These are phyloP conservation scores for Catharanthus roseus DNA, from an alignment of 257 asterid genomes.

Conservation along the genomic window DNA sequence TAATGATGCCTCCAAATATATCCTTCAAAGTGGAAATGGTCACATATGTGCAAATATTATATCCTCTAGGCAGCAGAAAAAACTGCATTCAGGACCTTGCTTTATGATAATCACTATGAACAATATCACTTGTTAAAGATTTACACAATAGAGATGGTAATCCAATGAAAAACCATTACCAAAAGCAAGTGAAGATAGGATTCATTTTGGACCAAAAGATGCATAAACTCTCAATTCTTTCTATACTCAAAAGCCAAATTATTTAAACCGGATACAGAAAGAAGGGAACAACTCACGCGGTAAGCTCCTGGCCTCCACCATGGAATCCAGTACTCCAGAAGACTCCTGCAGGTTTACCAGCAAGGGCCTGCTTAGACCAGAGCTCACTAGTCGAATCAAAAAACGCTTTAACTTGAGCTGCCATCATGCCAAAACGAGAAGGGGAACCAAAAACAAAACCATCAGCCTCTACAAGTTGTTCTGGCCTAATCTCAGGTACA, in stretches of 20 bases:
- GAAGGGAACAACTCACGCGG: slow-evolving; percentile 54
- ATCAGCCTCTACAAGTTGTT: slow-evolving; percentile 84
- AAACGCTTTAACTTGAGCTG: slow-evolving; percentile 88
- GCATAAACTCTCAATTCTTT: no score
- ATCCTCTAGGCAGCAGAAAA: neutral
- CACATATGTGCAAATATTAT: neutral
- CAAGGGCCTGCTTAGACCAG: slow-evolving; percentile 78
- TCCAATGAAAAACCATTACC: neutral
- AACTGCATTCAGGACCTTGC: neutral
- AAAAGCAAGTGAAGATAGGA: no score
- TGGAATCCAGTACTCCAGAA: slow-evolving; percentile 97
- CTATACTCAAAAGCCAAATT: no score
- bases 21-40: neutral
- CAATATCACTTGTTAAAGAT: neutral
- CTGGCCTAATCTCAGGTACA: slow-evolving; percentile 71
- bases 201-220: no score
- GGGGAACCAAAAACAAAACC: slow-evolving; percentile 88
- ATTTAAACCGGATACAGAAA: neutral
- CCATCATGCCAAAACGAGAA: slow-evolving; percentile 93
- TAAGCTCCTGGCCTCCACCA: slow-evolving; percentile 98
- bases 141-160: neutral
- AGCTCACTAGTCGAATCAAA: slow-evolving; percentile 63
- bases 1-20: neutral
- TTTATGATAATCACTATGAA: neutral
- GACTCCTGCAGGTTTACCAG: slow-evolving; percentile 93